Conservation (phyloP, 1,284 basidiomycete species). For the Microbotryum saponariae region DNA sequence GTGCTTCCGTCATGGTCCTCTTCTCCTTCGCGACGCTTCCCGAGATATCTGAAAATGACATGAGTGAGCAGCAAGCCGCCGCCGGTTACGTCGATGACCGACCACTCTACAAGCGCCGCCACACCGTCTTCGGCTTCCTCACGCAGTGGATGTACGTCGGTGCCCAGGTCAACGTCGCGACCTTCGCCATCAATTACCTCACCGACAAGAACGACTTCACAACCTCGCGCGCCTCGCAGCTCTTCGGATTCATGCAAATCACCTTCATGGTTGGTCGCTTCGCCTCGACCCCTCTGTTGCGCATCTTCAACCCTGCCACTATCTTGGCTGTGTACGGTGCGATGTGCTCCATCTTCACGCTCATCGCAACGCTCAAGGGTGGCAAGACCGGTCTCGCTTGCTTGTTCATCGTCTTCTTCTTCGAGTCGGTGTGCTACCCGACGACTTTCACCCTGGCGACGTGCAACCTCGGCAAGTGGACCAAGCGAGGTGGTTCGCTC, state of each 20-base stretch:
- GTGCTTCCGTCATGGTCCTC: constrained; percentile 55
- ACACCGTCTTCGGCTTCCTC: constrained; percentile 63
- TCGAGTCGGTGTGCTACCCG: constrained; percentile 3
- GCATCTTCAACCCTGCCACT: constrained; percentile 56
- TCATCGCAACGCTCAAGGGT: constrained; percentile 51
- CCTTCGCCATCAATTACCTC: constrained; percentile 62
- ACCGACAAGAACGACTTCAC: constrained; percentile 57
- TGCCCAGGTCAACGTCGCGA: constrained; percentile 55
- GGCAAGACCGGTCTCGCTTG: constrained; percentile 55
- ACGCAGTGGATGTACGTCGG: constrained; percentile 60
- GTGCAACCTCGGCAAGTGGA: constrained; percentile 59
- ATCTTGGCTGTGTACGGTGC: constrained; percentile 54
- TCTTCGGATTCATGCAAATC: constrained; percentile 65
- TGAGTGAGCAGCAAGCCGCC: constrained; percentile 37
- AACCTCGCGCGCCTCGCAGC: constrained; percentile 51
- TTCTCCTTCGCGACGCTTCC: constrained; percentile 68
- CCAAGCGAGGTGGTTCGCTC: constrained; percentile 60
- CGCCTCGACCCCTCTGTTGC: constrained; percentile 56
- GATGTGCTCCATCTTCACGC: constrained; percentile 50
- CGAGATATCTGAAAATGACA: constrained; percentile 56
- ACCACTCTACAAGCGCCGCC: constrained; percentile 62
- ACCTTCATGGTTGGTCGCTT: constrained; percentile 58
- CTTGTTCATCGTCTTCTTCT: constrained; percentile 64
- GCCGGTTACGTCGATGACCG: constrained; percentile 49
- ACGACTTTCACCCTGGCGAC: constrained; percentile 61